These are phyloP conservation scores for Nothophoma quercina DNA, from an alignment of 2,329 filamentous ascomycete species.

Conservation along the genomic window DNA sequence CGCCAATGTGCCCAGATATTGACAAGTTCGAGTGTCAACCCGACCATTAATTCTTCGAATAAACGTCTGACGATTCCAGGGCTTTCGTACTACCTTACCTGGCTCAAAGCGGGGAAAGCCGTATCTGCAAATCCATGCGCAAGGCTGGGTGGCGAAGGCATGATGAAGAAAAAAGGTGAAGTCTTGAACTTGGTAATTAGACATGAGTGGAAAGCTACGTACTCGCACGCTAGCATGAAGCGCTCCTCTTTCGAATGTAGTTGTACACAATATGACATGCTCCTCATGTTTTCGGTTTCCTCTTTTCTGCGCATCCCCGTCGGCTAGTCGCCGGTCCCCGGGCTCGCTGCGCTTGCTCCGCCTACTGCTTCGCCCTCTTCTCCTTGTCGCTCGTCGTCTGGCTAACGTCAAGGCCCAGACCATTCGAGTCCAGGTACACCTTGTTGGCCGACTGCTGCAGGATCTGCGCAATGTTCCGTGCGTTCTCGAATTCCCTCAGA, in stretches of 20 bases:
- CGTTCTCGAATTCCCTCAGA: constrained; percentile 97
- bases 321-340: too few relatives aligned
- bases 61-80: too few relatives aligned
- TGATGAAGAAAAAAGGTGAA: too few relatives aligned
- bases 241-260: constrained; percentile 17
- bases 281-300: not conserved
- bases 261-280: constrained; percentile 30
- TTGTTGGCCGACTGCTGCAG: constrained; percentile 93
- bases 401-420: constrained; percentile 85
- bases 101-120: too few relatives aligned
- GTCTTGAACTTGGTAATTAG: constrained; percentile 28
- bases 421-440: constrained; percentile 89
- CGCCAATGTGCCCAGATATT: too few relatives aligned
- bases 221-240: constrained; percentile 26
- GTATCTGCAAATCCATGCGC: too few relatives aligned
- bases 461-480: constrained; percentile 83
- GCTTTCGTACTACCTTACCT: too few relatives aligned
- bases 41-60: too few relatives aligned
- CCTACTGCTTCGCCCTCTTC: constrained; percentile 39
- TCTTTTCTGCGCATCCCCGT: too few relatives aligned
- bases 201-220: constrained; percentile 46
- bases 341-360: too few relatives aligned
- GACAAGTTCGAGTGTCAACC: too few relatives aligned
- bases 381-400: constrained; percentile 53
- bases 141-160: too few relatives aligned